Conservation (phyloP, 1,284 basidiomycete genomes). For the Malassezia pachydermatis region DNA sequence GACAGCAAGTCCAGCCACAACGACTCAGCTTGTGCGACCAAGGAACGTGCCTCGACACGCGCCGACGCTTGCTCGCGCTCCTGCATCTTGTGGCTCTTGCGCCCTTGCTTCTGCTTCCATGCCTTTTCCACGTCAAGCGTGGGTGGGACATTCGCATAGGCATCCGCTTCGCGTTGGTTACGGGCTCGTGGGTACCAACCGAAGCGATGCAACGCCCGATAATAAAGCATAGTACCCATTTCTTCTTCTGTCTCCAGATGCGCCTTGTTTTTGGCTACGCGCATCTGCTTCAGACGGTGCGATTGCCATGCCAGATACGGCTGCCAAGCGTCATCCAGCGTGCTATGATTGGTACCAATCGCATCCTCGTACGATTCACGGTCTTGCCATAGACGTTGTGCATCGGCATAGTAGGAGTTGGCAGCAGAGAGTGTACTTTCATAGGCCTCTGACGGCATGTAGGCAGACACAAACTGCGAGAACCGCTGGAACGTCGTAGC, state of each 20-base stretch:
- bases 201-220: constrained; percentile 11
- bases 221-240: constrained; percentile 6
- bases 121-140: constrained; percentile 9
- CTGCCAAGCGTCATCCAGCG: constrained; percentile 15
- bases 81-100: constrained; percentile 13
- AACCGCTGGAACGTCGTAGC: constrained; percentile 31
- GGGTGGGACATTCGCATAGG: constrained; percentile 18
- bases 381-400: constrained; percentile 13
- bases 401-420: constrained; percentile 21
- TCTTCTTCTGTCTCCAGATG: constrained; percentile 13
- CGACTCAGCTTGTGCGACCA: constrained; percentile 20
- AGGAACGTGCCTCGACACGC: constrained; percentile 17
- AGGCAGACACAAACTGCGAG: constrained; percentile 30
- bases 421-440: constrained; percentile 33
- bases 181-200: constrained; percentile 3
- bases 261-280: constrained; percentile 22
- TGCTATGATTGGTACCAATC: constrained; percentile 9
- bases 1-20: constrained; percentile 36
- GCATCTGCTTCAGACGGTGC: constrained; percentile 16
- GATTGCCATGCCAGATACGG: constrained; percentile 26
- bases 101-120: neutral
- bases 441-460: constrained; percentile 30
- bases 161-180: constrained; percentile 13
- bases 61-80: constrained; percentile 18
- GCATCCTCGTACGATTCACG: constrained; percentile 28